phyloP scores from a whole-genome alignment of 2,329 filamentous ascomycete genomes.

The Teratosphaeria nubilosa region DNA sequence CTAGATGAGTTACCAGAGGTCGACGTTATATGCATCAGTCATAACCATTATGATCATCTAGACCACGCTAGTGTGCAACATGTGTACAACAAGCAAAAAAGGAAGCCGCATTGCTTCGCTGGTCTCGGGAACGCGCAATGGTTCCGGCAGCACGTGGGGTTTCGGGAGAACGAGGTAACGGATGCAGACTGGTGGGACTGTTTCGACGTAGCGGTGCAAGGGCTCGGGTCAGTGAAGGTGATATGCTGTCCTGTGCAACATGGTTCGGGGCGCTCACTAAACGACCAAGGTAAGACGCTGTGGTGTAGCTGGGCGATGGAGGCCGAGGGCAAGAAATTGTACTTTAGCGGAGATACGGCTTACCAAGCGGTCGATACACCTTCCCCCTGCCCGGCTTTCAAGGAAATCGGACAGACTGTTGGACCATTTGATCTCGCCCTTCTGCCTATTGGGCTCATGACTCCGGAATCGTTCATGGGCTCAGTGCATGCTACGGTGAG shows the following conservation, averaged over 20 bases:
- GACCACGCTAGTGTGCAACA: conserved; percentile 36
- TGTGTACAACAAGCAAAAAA: conserved; percentile 28
- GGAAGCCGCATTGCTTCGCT: conserved; percentile 33
- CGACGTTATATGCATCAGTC: conserved; percentile 43
- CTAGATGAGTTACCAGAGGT: conserved; percentile 42
- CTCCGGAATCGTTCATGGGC: conserved; percentile 35
- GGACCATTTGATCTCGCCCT: conserved; percentile 42
- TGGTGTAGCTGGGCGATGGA: conserved; percentile 41
- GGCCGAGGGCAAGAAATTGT: conserved; percentile 27
- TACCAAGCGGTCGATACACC: conserved; percentile 33
- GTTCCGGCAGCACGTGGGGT: conserved; percentile 29
- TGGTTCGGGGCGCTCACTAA: conserved; percentile 32
- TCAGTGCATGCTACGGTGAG: conserved; percentile 32
- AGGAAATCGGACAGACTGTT: conserved; percentile 35
- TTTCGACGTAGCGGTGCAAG: conserved; percentile 25
- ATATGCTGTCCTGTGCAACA: conserved; percentile 41
- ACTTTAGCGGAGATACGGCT: conserved; percentile 42
- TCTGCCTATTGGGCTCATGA: conserved; percentile 40
- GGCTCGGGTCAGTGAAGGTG: conserved; percentile 30
- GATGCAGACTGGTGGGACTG: conserved; percentile 44
- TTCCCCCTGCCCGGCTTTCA: conserved; percentile 39
- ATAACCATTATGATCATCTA: conserved; percentile 50
- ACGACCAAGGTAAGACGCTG: conserved; percentile 31
- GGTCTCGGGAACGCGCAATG: conserved; percentile 31
- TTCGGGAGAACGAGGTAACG: conserved; percentile 30